Conservation (phyloP, 495 filamentous ascomycete genomes). For the Rostrohypoxylon terebratum region DNA sequence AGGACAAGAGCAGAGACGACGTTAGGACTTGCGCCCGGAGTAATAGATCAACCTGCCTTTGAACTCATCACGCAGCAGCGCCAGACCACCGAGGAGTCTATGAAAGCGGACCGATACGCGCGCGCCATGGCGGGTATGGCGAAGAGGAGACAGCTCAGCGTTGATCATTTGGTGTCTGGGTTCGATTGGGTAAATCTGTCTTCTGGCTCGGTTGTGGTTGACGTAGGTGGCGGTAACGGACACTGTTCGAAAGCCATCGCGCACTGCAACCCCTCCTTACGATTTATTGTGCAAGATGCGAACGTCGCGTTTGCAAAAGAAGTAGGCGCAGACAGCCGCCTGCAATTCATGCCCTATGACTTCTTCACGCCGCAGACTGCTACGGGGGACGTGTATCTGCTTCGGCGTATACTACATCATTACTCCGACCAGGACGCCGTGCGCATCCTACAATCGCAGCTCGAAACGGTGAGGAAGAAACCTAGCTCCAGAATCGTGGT, state of each 20-base stretch:
- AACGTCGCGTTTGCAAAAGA: constrained; percentile 35
- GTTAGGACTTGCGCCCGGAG: constrained; percentile 12
- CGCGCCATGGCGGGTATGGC: constrained; percentile 45
- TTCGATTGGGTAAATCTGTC: constrained; percentile 33
- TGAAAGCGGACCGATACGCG: constrained; percentile 40
- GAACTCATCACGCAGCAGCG: constrained; percentile 28
- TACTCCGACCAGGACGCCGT: constrained; percentile 56
- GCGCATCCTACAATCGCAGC: constrained; percentile 54
- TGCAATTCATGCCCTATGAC: constrained; percentile 48
- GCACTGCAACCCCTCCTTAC: constrained; percentile 38
- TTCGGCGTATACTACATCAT: constrained; percentile 56
- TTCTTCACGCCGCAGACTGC: constrained; percentile 53
- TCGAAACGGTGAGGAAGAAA: constrained; percentile 49
- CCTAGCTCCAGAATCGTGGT: constrained; percentile 52
- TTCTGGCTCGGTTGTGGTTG: constrained; percentile 44
- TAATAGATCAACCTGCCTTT: constrained; percentile 20
- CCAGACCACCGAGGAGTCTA: constrained; percentile 24
- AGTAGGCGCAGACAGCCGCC: constrained; percentile 10
- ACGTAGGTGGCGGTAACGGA: constrained; percentile 57
- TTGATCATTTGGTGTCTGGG: constrained; percentile 36
- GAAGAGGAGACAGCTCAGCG: constrained; percentile 42
- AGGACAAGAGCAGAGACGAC: constrained; percentile 1
- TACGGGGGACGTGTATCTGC: constrained; percentile 42
- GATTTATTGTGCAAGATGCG: constrained; percentile 53
- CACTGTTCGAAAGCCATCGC: constrained; percentile 51